phyloP scores from a whole-genome alignment of 163 green algal species.

The Volvox carteri region DNA sequence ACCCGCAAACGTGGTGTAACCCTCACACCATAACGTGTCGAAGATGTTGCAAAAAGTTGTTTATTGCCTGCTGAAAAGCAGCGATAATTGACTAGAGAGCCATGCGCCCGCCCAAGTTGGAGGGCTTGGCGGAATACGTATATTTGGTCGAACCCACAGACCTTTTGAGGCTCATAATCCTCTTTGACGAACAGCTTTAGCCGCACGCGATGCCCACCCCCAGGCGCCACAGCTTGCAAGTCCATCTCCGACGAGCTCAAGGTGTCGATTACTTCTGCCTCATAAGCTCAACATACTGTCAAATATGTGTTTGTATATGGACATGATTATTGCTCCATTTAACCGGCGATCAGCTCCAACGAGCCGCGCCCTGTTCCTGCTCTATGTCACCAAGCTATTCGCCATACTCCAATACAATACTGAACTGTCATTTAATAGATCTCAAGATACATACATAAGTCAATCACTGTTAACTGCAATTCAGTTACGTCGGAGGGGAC shows the following conservation, averaged over 20 bases:
- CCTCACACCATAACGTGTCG: too few species aligned
- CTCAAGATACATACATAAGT: not conserved
- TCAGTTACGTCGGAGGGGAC: conserved; percentile 28
- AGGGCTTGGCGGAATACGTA: not conserved
- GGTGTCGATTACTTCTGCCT: not conserved
- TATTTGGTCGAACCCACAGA: conserved; percentile 2
- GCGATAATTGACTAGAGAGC: too few species aligned
- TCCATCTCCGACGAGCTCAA: not conserved
- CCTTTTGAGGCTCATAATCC: conserved; percentile 25
- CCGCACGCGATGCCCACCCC: not conserved
- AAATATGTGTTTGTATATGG: not conserved
- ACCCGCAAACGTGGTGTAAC: too few species aligned
- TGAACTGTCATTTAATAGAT: not conserved
- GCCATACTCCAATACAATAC: not conserved
- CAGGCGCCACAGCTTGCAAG: not conserved
- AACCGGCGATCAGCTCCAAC: not conserved
- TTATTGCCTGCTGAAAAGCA: too few species aligned
- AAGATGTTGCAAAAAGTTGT: too few species aligned
- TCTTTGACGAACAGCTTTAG: conserved; percentile 34
- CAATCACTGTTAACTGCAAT: not conserved
- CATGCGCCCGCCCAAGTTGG: not conserved
- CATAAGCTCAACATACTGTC: not conserved
- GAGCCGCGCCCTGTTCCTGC: conserved; percentile 7
- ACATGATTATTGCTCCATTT: not conserved
- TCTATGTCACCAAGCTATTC: not conserved